Conservation (phyloP, 768 basidiomycete genomes). For the Pleurotus giganteus region DNA sequence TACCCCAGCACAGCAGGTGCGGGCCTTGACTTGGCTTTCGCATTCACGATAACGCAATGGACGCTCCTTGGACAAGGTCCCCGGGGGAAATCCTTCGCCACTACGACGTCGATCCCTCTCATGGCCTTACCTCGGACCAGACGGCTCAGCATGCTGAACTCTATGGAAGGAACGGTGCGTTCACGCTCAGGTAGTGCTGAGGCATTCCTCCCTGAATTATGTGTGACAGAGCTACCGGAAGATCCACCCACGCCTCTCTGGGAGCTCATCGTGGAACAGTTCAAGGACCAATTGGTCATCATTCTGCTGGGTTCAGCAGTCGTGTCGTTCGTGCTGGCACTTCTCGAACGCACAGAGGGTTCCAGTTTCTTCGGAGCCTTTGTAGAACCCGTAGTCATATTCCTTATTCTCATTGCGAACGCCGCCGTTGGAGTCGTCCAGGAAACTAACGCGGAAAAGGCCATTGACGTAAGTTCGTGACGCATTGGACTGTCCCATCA, state of each 20-base stretch:
- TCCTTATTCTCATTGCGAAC: constrained; percentile 94
- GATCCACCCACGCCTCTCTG: constrained; percentile 89
- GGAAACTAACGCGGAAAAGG: constrained; percentile 93
- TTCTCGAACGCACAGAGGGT: constrained; percentile 77
- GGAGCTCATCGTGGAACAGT: constrained; percentile 97
- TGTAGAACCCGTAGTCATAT: constrained; percentile 92
- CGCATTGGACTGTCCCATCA: background rate
- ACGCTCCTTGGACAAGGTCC: constrained; percentile 76
- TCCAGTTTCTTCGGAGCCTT: constrained; percentile 78
- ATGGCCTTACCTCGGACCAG: constrained; percentile 66
- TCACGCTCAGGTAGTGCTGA: no score
- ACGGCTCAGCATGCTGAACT: constrained; percentile 70
- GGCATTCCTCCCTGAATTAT: no score
- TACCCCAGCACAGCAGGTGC: background rate
- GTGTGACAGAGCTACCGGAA: constrained; percentile 85
- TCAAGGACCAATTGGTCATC: constrained; percentile 97
- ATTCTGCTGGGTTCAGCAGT: constrained; percentile 94
- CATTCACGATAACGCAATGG: constrained; percentile 38
- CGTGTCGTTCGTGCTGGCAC: constrained; percentile 88
- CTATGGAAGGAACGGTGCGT: constrained; percentile 84
- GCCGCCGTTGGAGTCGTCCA: constrained; percentile 98
- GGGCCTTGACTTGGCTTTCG: constrained; percentile 3
- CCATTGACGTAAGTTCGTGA: constrained; percentile 82
- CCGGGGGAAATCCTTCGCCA: constrained; percentile 69
- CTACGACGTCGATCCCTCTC: constrained; percentile 61